phyloP scores from a whole-genome alignment of 306 rosid genomes.

The Trichosanthes cucumerina region DNA sequence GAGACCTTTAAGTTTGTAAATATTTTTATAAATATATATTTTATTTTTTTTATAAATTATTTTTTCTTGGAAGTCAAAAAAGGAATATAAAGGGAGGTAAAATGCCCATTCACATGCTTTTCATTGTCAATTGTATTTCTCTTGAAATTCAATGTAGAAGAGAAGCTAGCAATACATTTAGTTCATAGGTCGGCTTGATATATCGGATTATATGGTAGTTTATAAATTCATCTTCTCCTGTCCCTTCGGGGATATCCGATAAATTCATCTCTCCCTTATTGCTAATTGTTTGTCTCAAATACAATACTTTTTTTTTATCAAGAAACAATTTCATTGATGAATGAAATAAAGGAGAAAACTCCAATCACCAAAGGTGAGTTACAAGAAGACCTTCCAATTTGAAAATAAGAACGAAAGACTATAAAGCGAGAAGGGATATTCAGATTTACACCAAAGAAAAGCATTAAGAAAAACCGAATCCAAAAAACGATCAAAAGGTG shows the following conservation, averaged over 20 bases:
- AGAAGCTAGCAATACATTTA: not conserved
- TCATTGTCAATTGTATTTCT: not conserved
- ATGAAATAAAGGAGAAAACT: too few species aligned
- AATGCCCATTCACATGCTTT: not conserved
- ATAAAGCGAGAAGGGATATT: too few species aligned
- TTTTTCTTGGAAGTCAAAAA: not conserved
- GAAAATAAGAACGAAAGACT: too few species aligned
- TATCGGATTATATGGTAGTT: not conserved
- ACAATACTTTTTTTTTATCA: too few species aligned
- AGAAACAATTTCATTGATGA: too few species aligned
- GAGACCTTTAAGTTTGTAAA: not conserved
- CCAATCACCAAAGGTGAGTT: too few species aligned
- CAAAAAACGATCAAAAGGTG: too few species aligned
- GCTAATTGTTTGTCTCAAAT: not conserved
- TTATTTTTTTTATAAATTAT: not conserved
- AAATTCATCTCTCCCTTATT: not conserved
- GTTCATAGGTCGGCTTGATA: not conserved
- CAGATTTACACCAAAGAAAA: too few species aligned
- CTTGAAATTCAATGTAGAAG: not conserved
- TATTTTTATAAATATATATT: not conserved
- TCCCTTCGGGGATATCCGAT: not conserved
- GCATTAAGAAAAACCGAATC: too few species aligned
- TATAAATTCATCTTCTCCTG: not conserved
- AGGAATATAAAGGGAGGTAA: not conserved
- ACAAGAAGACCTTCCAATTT: too few species aligned